Base-by-base conservation (phyloP, 345 rosid species). In the Linum usitatissimum region DNA sequence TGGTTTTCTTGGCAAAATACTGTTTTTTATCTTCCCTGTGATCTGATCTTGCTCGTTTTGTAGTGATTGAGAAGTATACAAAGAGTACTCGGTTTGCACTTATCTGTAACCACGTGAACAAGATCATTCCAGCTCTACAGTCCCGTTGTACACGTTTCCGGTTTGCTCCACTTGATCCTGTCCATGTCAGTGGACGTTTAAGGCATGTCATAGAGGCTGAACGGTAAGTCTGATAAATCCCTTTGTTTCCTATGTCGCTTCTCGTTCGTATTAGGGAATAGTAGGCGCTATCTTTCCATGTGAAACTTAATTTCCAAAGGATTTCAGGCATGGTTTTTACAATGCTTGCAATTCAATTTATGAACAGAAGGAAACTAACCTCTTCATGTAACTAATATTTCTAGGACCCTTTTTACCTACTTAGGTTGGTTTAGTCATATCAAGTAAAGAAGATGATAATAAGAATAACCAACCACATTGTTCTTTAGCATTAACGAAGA, bases 61-160 rank as follows among this genome's bases (percentile, higher is more conserved):
- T 54, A 93, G 97, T 93, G 74, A 87, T 93, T 63, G 99, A 93
- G 85, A 93, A 85, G 68, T 93, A 93, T 80, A 93, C 97, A 2
- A 93, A 87, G 87, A 87, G 72, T 76, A 80, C 97, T 65, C 83
- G 99, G 75, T 90, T 93, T 75, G 87, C 99, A 3, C 91, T 93
- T 55, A 93, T 93, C 3, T 87, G 99, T 57, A 93, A 93, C 73
- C 88, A 93, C 59, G 99, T 87, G 73, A 90, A 87, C 81, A 90
- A 93, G 86, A 87, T 93, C 70, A 93, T 93, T 72, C 96, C 99
- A 23, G 99, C 99, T 45, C 76, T 93, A 62, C 97, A 93, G 72
- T 93, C 99, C 49, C 80, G 99, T 79, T 93, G 96, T 71, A 93
- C 99, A 53, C 84, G 99, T 42, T 93, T 93, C 71, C 80, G 97